A percentile compares a stretch with the other conserved stretches of the same genome.
phyloP scores from a whole-genome alignment of 2,329 filamentous ascomycete species.

The Corynespora cassiicola region DNA sequence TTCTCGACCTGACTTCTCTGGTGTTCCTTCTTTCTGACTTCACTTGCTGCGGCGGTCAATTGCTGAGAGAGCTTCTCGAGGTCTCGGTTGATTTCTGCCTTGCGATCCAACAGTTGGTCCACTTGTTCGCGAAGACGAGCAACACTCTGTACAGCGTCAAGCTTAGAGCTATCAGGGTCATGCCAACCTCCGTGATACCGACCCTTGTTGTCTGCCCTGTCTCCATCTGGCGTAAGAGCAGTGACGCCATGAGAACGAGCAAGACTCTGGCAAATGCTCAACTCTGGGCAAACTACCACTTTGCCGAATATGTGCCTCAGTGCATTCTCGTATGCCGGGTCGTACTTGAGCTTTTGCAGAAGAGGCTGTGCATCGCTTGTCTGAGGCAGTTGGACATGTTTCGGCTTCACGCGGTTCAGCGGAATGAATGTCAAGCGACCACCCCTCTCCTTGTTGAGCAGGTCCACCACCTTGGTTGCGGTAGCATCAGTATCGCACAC shows the following conservation, averaged over 20 bases:
- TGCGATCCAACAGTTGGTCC: slow-evolving; percentile 70
- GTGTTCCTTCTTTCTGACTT: slow-evolving; percentile 83
- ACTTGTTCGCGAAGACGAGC: slow-evolving; percentile 77
- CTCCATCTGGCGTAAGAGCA: slow-evolving; percentile 92
- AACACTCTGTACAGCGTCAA: slow-evolving; percentile 82
- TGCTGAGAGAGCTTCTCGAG: slow-evolving; percentile 85
- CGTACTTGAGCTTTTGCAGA: slow-evolving; percentile 82
- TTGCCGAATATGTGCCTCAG: slow-evolving; percentile 96
- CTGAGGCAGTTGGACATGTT: slow-evolving; percentile 77
- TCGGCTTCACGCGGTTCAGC: slow-evolving; percentile 77
- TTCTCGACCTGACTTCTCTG: slow-evolving; percentile 78
- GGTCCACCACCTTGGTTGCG: slow-evolving; percentile 79
- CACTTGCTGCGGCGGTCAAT: slow-evolving; percentile 84
- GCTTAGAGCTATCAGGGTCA: slow-evolving; percentile 81
- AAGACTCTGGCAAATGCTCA: slow-evolving; percentile 88
- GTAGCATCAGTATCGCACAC: slow-evolving; percentile 92
- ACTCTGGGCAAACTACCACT: slow-evolving; percentile 89
- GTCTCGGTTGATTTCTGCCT: slow-evolving; percentile 70
- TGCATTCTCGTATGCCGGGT: slow-evolving; percentile 78
- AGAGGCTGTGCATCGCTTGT: slow-evolving; percentile 88
- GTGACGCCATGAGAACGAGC: slow-evolving; percentile 90
- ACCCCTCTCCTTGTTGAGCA: slow-evolving; percentile 77
- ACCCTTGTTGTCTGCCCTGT: slow-evolving; percentile 93
- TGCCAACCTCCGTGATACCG: slow-evolving; percentile 95
- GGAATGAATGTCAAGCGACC: slow-evolving; percentile 96